Evolutionary conservation across 805 yeast genomes (phyloP), one percentile per base, ranked within the genome.

Genomic region (Candida parachauliodes): DNA sequence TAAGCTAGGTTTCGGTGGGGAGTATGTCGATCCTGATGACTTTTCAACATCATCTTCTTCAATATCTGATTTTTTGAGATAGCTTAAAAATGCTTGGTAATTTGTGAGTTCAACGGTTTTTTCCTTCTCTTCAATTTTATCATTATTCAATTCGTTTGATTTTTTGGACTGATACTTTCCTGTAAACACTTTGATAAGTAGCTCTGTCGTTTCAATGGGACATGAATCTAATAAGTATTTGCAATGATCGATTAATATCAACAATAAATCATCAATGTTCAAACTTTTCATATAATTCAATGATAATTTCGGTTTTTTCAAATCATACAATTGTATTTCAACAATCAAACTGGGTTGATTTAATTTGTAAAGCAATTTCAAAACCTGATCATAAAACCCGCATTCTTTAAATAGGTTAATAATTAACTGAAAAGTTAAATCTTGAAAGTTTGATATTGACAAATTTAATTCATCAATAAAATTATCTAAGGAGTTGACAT

Each of bases 1-100:
- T 27, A 91, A 68, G 31, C 88, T 72, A 5, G 98, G 98, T 36
- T 81, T 74, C 3, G 98, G 98, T 1, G 98, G 96, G 36, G 82
- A 81, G 57, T 93, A 93, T 0, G 93, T 84, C 11, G 89, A 83
- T 26, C 52, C 69, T 28, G 47, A 12, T 44, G 37, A 2, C 44
- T 41, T 22, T 23, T 32, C 7, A 20, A 28, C 16, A 20, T 23
- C n/a, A 23, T 33, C 23, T 12, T 32, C 11, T 43, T 16, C 30
- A 11, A 20, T 24, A 10, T 32, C 37, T 44, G 32, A 39, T 8
- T 42, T 32, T n/a, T 26, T 25, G 5, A 39, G 10, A 41, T 59
- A 63, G 17, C 54, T 39, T 18, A 62, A 40, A 41, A 63, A 62
- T 6, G 62, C 51, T 37, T 52, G 54, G 40, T 63, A 63, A 43